Percentiles rank a stretch among this genome's conserved stretches.
Evolutionary conservation across 495 filamentous ascomycete genomes (phyloP).

Genomic region (Penicillium atrosanguineum): DNA sequence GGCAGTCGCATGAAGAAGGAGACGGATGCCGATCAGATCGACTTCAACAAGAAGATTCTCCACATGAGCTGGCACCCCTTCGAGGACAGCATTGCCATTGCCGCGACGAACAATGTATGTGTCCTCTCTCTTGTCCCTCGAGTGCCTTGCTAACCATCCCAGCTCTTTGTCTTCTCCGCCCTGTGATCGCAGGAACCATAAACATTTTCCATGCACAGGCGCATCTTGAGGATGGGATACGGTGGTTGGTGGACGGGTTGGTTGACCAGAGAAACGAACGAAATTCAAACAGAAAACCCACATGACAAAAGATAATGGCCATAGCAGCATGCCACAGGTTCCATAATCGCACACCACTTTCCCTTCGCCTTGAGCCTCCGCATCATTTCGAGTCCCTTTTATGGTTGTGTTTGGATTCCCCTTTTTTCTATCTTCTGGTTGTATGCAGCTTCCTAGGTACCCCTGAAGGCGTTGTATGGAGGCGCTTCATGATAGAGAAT

Average conservation of each 20-base stretch:
- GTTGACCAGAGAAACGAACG: constrained; percentile 12
- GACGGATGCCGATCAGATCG: constrained; percentile 98
- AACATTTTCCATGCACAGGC: constrained; percentile 29
- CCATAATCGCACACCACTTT: constrained; percentile 26
- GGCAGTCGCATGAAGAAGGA: constrained; percentile 97
- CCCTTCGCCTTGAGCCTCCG: constrained; percentile 4
- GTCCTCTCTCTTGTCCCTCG: neutral
- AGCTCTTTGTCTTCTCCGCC: constrained; percentile 98
- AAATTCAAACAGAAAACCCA: constrained; percentile 12
- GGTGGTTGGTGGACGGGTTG: constrained; percentile 20
- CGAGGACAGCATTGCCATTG: constrained; percentile 99
- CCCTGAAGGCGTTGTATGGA: constrained; percentile 21
- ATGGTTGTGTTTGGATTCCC: constrained; percentile 7
- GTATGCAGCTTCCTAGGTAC: constrained; percentile 20
- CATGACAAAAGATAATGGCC: constrained; percentile 18
- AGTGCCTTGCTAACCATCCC: neutral
- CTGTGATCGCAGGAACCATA: constrained; percentile 56
- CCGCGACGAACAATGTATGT: constrained; percentile 98
- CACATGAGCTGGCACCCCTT: constrained; percentile 99
- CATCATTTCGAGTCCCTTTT: neutral
- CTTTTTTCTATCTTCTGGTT: constrained; percentile 5
- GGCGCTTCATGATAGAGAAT: constrained; percentile 30
- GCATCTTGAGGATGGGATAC: constrained; percentile 22
- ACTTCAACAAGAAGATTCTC: constrained; percentile 99
- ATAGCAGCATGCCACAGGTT: constrained; percentile 28